phyloP scores from a whole-genome alignment of 345 rosid genomes.

The Excoecaria cochinchinensis region DNA sequence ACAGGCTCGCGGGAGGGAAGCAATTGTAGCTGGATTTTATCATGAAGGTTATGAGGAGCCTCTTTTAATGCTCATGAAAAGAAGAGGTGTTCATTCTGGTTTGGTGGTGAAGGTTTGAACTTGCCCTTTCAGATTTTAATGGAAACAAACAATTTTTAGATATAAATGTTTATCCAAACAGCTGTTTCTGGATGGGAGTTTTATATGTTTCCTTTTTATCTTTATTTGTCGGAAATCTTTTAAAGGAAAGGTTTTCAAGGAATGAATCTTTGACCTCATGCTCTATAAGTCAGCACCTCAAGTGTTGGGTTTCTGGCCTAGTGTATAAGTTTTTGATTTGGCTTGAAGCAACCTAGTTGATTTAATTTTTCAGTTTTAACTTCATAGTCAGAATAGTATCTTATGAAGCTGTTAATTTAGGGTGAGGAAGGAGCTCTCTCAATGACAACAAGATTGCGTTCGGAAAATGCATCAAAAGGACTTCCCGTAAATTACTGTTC shows the following conservation, averaged over 20 bases:
- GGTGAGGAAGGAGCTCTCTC: constrained; percentile 98
- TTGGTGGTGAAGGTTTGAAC: constrained; percentile 79
- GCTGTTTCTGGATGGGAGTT: neutral
- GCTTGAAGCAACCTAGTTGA: neutral
- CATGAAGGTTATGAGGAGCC: constrained; percentile 96
- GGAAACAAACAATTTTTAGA: neutral
- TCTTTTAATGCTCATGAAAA: constrained; percentile 94
- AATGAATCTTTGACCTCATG: neutral
- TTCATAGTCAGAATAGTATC: constrained; percentile 2
- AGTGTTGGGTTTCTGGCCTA: neutral
- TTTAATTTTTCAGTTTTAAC: neutral
- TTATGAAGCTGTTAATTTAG: constrained; percentile 39
- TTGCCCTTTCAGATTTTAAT: constrained; percentile 27
- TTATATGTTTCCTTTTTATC: neutral
- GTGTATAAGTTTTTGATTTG: neutral
- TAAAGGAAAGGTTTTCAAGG: no score
- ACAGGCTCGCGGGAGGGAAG: constrained; percentile 89
- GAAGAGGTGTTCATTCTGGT: constrained; percentile 94
- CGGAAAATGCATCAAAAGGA: constrained; percentile 71
- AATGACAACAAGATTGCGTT: constrained; percentile 81
- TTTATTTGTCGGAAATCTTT: neutral
- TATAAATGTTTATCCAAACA: neutral
- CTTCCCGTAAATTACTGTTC: constrained; percentile 92
- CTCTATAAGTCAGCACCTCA: neutral
- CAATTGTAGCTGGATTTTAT: constrained; percentile 89